Conservation (phyloP, 1,284 basidiomycete species). For the Takashimella tepidaria region DNA sequence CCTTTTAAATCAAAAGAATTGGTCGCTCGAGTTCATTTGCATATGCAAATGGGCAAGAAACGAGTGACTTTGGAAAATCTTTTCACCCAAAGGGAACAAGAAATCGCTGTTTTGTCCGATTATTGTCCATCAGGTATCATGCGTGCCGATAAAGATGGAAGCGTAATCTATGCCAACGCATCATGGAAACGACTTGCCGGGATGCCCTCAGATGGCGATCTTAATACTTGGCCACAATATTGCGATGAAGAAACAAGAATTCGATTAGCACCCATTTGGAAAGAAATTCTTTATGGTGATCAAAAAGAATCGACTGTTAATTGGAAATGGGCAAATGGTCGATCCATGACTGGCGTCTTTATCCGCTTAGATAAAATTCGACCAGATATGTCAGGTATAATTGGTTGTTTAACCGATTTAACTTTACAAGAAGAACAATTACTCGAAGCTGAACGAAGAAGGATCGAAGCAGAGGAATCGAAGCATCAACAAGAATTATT, state of each 20-base stretch:
- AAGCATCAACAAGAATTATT: slow-evolving; percentile 31
- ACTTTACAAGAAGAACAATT: slow-evolving; percentile 22
- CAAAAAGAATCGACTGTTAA: slow-evolving; percentile 15
- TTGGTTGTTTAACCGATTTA: slow-evolving; percentile 21
- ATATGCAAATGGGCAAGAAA: slow-evolving; percentile 32
- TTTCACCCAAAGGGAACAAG: slow-evolving; percentile 25
- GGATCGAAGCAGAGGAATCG: slow-evolving; percentile 23
- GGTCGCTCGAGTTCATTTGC: slow-evolving; percentile 37
- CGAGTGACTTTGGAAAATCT: slow-evolving; percentile 20
- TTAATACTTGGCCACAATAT: slow-evolving; percentile 14
- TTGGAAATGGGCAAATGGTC: slow-evolving; percentile 41
- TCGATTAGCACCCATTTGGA: slow-evolving; percentile 4
- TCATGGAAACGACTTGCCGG: slow-evolving; percentile 26
- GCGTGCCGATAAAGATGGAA: slow-evolving; percentile 23
- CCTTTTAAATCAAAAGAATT: slow-evolving; percentile 39
- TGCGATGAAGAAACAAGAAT: slow-evolving; percentile 8
- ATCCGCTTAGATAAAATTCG: slow-evolving; percentile 33
- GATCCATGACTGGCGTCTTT: slow-evolving; percentile 29
- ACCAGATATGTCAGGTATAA: slow-evolving; percentile 13
- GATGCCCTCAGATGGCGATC: slow-evolving; percentile 11
- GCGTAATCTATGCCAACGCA: slow-evolving; percentile 30
- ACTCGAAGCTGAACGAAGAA: slow-evolving; percentile 21
- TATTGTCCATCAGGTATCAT: slow-evolving; percentile 33
- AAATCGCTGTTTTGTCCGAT: slow-evolving; percentile 33
- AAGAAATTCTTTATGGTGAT: slow-evolving; percentile 10